Percentiles rank a stretch among this genome's conserved stretches.
These are phyloP conservation scores for Trichophyton verrucosum DNA, from an alignment of 2,329 filamentous ascomycete species.

Conservation along the genomic window DNA sequence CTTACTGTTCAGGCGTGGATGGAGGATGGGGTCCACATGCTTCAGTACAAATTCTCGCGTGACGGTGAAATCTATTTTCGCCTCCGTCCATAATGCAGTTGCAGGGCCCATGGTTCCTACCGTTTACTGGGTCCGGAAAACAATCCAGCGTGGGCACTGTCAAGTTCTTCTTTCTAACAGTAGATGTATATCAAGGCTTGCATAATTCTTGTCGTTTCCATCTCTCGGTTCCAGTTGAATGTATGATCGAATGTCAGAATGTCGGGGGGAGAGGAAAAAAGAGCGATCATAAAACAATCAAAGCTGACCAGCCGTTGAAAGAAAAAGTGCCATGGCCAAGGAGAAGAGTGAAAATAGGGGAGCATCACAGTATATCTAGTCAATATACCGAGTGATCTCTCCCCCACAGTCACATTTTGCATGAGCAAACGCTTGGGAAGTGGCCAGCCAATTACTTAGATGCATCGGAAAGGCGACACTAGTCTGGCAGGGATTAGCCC, in stretches of 20 bases:
- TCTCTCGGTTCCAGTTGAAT: neutral
- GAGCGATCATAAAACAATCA: neutral
- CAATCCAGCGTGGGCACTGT: neutral
- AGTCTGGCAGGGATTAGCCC: neutral
- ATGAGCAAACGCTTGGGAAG: neutral
- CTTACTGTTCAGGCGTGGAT: slow-evolving; percentile 25
- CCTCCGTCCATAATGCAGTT: slow-evolving; percentile 36
- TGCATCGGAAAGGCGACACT: neutral
- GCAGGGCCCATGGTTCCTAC: slow-evolving; percentile 11
- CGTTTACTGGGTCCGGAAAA: no score
- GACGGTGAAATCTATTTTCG: slow-evolving; percentile 33
- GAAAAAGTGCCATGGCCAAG: neutral
- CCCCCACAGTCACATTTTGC: neutral
- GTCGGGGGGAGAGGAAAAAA: neutral
- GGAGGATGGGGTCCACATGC: slow-evolving; percentile 19
- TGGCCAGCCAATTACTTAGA: neutral
- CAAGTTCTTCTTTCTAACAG: neutral
- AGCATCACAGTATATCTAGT: slow-evolving; percentile 1
- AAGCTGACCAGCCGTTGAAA: neutral
- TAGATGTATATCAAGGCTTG: neutral
- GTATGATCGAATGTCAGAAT: neutral
- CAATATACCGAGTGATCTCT: neutral
- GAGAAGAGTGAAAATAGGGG: neutral
- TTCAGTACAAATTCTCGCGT: slow-evolving; percentile 30
- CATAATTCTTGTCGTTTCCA: neutral